phyloP scores from a whole-genome alignment of 2,329 filamentous ascomycete species.

The Sclerotinia borealis region DNA sequence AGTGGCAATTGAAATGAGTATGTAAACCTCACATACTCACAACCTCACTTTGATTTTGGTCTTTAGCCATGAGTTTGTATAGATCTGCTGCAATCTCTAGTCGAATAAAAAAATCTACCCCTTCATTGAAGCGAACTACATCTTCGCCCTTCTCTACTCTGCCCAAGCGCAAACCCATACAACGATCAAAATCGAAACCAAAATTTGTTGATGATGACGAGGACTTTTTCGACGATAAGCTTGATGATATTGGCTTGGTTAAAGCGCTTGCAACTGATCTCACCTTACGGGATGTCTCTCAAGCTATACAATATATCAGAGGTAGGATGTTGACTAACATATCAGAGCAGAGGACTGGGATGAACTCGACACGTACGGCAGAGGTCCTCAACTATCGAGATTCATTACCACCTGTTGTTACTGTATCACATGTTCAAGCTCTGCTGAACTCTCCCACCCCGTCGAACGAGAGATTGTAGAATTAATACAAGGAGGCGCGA shows the following conservation, averaged over 20 bases:
- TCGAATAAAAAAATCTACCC: slow-evolving; percentile 29
- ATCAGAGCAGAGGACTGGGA: slow-evolving; percentile 50
- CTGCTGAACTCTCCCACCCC: slow-evolving; percentile 55
- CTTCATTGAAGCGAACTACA: slow-evolving; percentile 26
- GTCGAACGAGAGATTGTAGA: slow-evolving; percentile 63
- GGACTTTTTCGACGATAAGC: slow-evolving; percentile 40
- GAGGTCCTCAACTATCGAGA: slow-evolving; percentile 57
- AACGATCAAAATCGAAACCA: slow-evolving; percentile 13
- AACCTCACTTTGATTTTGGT: background rate
- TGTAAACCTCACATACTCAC: background rate
- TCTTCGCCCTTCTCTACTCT: slow-evolving; percentile 28
- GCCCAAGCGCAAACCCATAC: slow-evolving; percentile 28
- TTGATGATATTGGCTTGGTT: slow-evolving; percentile 56
- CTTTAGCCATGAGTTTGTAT: slow-evolving; percentile 27
- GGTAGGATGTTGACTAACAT: slow-evolving; percentile 58
- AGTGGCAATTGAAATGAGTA: slow-evolving; percentile 14
- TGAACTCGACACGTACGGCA: slow-evolving; percentile 57
- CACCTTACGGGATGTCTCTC: slow-evolving; percentile 54
- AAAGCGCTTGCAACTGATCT: slow-evolving; percentile 49
- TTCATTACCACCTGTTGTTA: slow-evolving; percentile 57
- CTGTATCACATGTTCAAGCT: slow-evolving; percentile 59
- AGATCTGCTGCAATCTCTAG: slow-evolving; percentile 30
- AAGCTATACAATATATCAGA: slow-evolving; percentile 58
- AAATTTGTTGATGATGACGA: slow-evolving; percentile 29
- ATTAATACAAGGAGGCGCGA: slow-evolving; percentile 48